Percentiles rank a stretch among this genome's conserved stretches.
Evolutionary conservation across 306 rosid genomes (phyloP).

Genomic region (Glycine tomentella): DNA sequence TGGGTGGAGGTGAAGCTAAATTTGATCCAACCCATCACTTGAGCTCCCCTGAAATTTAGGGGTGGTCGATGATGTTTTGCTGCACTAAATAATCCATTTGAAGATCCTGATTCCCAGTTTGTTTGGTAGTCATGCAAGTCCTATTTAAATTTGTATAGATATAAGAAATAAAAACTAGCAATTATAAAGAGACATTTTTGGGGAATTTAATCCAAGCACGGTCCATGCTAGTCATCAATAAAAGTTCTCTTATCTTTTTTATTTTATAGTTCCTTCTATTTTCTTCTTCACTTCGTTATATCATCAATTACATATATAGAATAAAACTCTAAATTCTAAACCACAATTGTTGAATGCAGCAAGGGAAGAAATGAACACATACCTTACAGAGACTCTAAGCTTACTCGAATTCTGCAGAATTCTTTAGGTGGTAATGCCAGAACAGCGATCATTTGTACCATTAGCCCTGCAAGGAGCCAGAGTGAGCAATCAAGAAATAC

Average conservation of each 20-base stretch:
- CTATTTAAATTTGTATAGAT: neutral
- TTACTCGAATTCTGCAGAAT: conserved; percentile 91
- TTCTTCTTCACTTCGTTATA: conserved; percentile 32
- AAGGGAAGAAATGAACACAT: conserved; percentile 81
- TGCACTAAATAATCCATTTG: neutral
- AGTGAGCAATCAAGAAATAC: conserved; percentile 92
- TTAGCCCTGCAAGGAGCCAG: conserved; percentile 85
- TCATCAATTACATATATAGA: conserved; percentile 38
- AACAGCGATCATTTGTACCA: conserved; percentile 91
- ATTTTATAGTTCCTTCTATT: conserved; percentile 26
- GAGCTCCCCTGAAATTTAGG: neutral
- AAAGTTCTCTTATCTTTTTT: conserved; percentile 36
- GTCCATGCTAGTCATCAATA: neutral
- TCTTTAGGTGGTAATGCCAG: conserved; percentile 95
- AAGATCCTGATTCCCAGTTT: conserved; percentile 12
- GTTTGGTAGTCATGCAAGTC: conserved; percentile 15
- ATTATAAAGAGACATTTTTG: neutral
- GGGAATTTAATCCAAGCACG: conserved; percentile 4
- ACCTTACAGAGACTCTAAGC: conserved; percentile 91
- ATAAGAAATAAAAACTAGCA: neutral
- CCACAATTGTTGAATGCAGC: conserved; percentile 61
- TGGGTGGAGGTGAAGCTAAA: neutral
- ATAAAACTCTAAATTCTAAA: conserved; percentile 19
- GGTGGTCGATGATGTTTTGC: neutral
- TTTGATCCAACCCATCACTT: neutral